phyloP scores from a whole-genome alignment of 495 filamentous ascomycete species.

The Hyphodiscus hymeniophilus region DNA sequence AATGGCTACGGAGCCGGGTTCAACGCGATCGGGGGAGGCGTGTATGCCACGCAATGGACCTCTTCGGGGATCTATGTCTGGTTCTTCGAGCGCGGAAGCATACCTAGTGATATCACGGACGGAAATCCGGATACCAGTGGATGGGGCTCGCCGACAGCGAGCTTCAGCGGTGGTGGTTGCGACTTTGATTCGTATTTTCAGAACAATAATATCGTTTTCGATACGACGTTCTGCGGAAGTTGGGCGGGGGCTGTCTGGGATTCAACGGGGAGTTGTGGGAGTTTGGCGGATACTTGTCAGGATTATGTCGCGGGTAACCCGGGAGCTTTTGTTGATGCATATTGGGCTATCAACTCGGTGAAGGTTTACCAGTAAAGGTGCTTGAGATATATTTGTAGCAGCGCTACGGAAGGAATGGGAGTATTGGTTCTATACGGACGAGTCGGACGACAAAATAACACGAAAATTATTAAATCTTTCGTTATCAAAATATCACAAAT shows the following conservation, averaged over 20 bases:
- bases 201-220: slow-evolving; percentile 66
- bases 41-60: slow-evolving; percentile 79
- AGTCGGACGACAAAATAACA: too few species aligned
- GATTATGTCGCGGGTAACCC: slow-evolving; percentile 53
- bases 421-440: background rate
- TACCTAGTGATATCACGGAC: slow-evolving; percentile 47
- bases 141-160: slow-evolving; percentile 64
- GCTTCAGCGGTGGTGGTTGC: slow-evolving; percentile 49
- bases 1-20: slow-evolving; percentile 59
- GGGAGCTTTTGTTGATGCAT: slow-evolving; percentile 43
- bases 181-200: slow-evolving; percentile 58
- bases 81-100: slow-evolving; percentile 20
- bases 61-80: slow-evolving; percentile 53
- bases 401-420: too few species aligned
- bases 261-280: slow-evolving; percentile 31
- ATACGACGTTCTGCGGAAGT: slow-evolving; percentile 79
- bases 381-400: background rate
- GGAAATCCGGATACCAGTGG: slow-evolving; percentile 34
- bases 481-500: too few species aligned
- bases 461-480: too few species aligned
- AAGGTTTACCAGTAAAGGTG: slow-evolving; percentile 37
- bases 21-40: slow-evolving; percentile 65
- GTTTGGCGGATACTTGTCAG: slow-evolving; percentile 38
- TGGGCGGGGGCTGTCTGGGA: slow-evolving; percentile 48
- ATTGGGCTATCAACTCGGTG: slow-evolving; percentile 64